Percentiles rank a stretch among this genome's conserved stretches.
phyloP scores from a whole-genome alignment of 495 filamentous ascomycete genomes.

The Penicillium canariense region DNA sequence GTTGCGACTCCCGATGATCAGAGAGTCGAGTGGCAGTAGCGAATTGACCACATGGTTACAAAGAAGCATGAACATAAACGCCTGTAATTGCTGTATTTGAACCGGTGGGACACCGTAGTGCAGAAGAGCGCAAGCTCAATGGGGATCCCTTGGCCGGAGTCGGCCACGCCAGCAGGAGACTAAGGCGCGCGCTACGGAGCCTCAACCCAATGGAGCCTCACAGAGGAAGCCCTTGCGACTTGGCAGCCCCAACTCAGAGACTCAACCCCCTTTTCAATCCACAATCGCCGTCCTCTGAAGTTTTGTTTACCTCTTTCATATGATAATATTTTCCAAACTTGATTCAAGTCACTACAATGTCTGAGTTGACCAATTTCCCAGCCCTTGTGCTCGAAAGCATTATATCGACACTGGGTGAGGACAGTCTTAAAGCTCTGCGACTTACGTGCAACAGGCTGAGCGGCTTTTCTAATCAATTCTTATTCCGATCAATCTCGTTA shows the following conservation, averaged over 20 bases:
- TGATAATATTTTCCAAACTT: not conserved
- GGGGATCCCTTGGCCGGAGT: no score
- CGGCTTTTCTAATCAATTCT: not conserved
- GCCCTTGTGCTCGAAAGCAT: not conserved
- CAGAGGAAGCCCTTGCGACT: not conserved
- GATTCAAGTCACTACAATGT: not conserved
- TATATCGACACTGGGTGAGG: not conserved
- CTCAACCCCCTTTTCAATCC: not conserved
- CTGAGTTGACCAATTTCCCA: not conserved
- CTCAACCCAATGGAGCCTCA: not conserved
- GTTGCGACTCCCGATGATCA: constrained; percentile 45
- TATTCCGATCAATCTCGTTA: not conserved
- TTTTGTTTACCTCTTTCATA: not conserved
- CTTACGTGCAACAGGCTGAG: not conserved
- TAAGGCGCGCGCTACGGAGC: not conserved
- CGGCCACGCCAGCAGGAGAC: no score
- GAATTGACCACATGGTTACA: no score
- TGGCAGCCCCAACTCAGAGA: not conserved
- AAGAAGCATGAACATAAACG: no score
- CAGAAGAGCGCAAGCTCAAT: no score
- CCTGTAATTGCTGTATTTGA: no score
- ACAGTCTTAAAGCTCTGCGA: not conserved
- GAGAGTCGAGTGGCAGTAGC: no score
- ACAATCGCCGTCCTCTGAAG: not conserved
- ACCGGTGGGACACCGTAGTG: no score